A percentile compares a stretch with the other conserved stretches of the same genome.
These are phyloP conservation scores for Leersia perrieri DNA, from an alignment of 176 grass and related monocot genomes.

Conservation along the genomic window DNA sequence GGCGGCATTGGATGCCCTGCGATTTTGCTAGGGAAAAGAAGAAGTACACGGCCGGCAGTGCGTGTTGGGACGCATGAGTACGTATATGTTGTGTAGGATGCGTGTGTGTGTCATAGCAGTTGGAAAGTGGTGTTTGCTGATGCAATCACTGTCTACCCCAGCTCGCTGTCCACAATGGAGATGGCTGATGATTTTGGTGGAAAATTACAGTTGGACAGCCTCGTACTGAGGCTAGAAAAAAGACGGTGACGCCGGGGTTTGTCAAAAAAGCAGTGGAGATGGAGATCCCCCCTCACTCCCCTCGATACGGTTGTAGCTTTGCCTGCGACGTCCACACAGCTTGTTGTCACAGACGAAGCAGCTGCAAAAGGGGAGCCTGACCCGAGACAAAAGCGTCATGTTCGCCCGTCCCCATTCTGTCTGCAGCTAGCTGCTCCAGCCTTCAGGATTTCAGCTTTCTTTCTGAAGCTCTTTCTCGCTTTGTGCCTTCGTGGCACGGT, in stretches of 20 bases:
- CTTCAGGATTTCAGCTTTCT: slow-evolving; percentile 24
- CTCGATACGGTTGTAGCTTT: background rate
- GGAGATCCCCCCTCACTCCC: no score
- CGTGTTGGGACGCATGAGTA: slow-evolving; percentile 10
- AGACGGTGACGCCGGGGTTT: background rate
- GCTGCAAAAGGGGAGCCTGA: background rate
- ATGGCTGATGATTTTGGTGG: no score
- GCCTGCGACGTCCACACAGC: slow-evolving; percentile 9
- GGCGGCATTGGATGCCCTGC: slow-evolving; percentile 40
- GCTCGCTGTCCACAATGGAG: no score
- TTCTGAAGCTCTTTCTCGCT: no score
- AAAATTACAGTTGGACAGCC: background rate
- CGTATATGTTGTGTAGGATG: background rate
- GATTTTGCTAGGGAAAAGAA: background rate
- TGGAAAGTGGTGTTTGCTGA: background rate
- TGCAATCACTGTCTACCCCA: background rate
- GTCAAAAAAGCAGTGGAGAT: background rate
- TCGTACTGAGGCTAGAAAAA: background rate
- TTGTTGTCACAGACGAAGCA: background rate
- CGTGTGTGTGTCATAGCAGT: background rate
- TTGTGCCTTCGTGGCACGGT: background rate
- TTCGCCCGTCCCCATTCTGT: background rate
- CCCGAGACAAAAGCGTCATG: slow-evolving; percentile 27
- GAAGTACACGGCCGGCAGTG: slow-evolving; percentile 19
- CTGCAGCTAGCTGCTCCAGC: background rate